Conservation (phyloP, 1,139 yeast genomes). For the Candida frijolesensis region DNA sequence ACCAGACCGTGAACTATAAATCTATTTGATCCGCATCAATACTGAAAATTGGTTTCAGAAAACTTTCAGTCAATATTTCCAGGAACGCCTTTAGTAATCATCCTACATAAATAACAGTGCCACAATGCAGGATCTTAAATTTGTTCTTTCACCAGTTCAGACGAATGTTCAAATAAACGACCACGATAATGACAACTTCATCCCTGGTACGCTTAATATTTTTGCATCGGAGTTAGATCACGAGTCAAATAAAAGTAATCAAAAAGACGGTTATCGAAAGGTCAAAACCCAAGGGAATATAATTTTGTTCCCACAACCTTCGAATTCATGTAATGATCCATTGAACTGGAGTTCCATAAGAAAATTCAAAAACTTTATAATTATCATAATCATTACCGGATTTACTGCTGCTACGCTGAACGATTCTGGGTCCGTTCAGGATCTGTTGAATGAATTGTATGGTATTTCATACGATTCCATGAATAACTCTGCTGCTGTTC, state of each 20-base stretch:
- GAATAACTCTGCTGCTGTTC: conserved; percentile 84
- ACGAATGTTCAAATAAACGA: conserved; percentile 13
- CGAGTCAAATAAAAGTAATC: conserved; percentile 17
- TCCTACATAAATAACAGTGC: not conserved
- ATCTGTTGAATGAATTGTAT: conserved; percentile 61
- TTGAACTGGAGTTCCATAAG: conserved; percentile 52
- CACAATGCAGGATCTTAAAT: conserved; percentile 2
- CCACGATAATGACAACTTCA: conserved; percentile 39
- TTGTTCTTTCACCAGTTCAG: conserved; percentile 8
- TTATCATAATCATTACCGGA: conserved; percentile 69
- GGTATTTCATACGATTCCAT: conserved; percentile 72
- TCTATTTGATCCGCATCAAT: not conserved
- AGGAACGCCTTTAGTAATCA: too few relatives aligned
- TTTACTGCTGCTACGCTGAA: conserved; percentile 84
- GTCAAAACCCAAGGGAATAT: conserved; percentile 29
- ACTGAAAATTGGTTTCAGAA: not conserved
- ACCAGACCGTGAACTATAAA: not conserved
- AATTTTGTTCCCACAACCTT: conserved; percentile 44
- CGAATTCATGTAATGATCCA: conserved; percentile 49
- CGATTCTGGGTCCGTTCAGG: conserved; percentile 80
- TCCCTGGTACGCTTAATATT: conserved; percentile 68
- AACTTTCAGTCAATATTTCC: not conserved
- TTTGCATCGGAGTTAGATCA: conserved; percentile 28
- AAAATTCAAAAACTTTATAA: conserved; percentile 58
- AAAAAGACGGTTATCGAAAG: conserved; percentile 13